Conservation (phyloP, 2,329 filamentous ascomycete species). For the Microsporum canis region DNA sequence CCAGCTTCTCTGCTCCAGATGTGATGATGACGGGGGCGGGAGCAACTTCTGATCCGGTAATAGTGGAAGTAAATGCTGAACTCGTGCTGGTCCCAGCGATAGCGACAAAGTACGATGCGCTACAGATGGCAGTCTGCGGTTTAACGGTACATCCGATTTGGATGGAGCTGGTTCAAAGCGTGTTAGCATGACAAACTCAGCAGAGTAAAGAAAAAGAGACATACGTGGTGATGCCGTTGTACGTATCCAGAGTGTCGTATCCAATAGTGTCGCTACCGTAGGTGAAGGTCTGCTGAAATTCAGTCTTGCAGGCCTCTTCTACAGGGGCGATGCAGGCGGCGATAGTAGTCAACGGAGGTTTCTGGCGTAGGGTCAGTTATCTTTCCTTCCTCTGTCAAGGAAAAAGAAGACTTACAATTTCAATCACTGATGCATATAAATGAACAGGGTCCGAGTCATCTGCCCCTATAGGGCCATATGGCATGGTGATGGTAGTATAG, state of each 20-base stretch:
- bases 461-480: neutral
- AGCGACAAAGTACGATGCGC: neutral
- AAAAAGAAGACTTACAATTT: neutral
- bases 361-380: neutral
- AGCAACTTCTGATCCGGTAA: neutral
- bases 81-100: neutral
- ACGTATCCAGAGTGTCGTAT: neutral
- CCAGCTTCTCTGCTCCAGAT: constrained; percentile 10
- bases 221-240: neutral
- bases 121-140: neutral
- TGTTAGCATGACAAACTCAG: neutral
- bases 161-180: neutral
- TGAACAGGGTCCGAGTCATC: neutral
- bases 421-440: neutral
- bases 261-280: neutral
- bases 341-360: neutral
- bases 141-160: neutral
- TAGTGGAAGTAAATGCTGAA: neutral
- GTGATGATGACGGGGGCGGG: constrained; percentile 8
- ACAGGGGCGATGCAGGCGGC: neutral
- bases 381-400: neutral
- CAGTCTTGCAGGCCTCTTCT: neutral
- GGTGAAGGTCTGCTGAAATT: neutral
- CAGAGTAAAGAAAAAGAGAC: neutral
- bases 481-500: neutral